A percentile compares a stretch with the other conserved stretches of the same genome.
Evolutionary conservation across 139 green algal species (phyloP).

Genomic region (Axilococcus clingmanii): DNA sequence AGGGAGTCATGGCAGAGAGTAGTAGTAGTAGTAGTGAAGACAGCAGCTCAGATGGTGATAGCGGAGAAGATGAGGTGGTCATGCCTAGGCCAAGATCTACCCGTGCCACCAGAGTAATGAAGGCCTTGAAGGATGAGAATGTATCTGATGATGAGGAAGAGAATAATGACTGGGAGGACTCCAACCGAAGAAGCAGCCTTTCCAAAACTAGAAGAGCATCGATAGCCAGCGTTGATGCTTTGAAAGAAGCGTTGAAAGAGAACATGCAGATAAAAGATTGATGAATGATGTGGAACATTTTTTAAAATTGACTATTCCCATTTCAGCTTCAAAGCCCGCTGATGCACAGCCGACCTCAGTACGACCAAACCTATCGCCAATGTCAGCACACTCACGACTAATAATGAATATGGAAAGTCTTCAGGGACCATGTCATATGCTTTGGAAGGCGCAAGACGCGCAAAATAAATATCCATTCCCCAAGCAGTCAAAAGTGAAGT

Average conservation of each 20-base stretch:
- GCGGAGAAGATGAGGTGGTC: not conserved
- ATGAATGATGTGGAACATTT: too few relatives aligned
- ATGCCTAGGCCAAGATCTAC: not conserved
- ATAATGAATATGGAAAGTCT: constrained; percentile 84
- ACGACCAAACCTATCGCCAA: constrained; percentile 40
- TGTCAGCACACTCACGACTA: constrained; percentile 62
- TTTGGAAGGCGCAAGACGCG: constrained; percentile 51
- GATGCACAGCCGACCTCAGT: constrained; percentile 24
- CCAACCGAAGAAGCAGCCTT: not conserved
- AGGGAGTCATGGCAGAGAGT: not conserved
- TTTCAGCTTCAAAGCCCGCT: constrained; percentile 40
- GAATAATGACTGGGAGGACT: not conserved
- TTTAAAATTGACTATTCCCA: constrained; percentile 44
- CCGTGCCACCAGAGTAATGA: too few relatives aligned
- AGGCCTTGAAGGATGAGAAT: too few relatives aligned
- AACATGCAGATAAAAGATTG: too few relatives aligned
- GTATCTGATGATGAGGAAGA: too few relatives aligned
- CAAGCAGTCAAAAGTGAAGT: constrained; percentile 60
- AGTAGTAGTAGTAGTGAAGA: not conserved
- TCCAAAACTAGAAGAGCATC: constrained; percentile 5
- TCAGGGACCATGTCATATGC: constrained; percentile 82
- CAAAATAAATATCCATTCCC: constrained; percentile 75
- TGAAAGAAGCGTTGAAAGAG: constrained; percentile 11
- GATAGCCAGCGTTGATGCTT: not conserved
- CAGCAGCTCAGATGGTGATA: too few relatives aligned